Evolutionary conservation across 108 stramenopile genomes (phyloP), one percentile per base, ranked within the genome.

Genomic region (Nannochloropsis oceanica): DNA sequence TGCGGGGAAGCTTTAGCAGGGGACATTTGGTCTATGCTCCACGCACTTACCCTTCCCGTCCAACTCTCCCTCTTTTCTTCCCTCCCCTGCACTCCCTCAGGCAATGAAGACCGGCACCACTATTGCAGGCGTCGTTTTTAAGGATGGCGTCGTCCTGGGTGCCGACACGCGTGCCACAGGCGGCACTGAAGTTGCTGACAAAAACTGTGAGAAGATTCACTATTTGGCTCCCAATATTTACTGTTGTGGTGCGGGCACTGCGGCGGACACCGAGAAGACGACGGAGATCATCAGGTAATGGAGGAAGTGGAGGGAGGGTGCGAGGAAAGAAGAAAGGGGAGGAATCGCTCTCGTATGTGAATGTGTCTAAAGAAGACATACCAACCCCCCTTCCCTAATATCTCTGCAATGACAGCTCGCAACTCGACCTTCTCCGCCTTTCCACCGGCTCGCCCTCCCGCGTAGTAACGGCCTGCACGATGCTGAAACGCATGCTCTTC

Each of bases 121-220:
- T 20, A 87, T 87, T 43, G 87, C 87, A 34, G 87, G 87, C 79
- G 87, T 87, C 83, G 81, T 88, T 27, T 93, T 59, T 81, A 85
- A 93, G 84, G 92, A 90, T 44, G 92, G 93, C 50, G 91, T 92
- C 0, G 91, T 91, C 24, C 86, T 92, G 11, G 92, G 90, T 25
- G 92, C 92, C 81, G 91, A 94, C 92, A 91, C 93, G 92, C 50
- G 97, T 80, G 95, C 98, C 27, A 99, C 98, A 0, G 93, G 93
- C 79, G 97, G 94, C 34, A 91, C 93, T 24, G 96, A 96, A 87
- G 96, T 99, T 12, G 96, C 95, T 79, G 99, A 99, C 91, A 98
- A 97, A 92, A 97, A 98, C 90, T 99, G 99, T 87, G 95, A 96
- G 89, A 98, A 99, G 91, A 98, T 99, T 83, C 99, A 99, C 89